Base-by-base conservation (phyloP, 2,329 filamentous ascomycete genomes). In the Colletotrichum kahawae region DNA sequence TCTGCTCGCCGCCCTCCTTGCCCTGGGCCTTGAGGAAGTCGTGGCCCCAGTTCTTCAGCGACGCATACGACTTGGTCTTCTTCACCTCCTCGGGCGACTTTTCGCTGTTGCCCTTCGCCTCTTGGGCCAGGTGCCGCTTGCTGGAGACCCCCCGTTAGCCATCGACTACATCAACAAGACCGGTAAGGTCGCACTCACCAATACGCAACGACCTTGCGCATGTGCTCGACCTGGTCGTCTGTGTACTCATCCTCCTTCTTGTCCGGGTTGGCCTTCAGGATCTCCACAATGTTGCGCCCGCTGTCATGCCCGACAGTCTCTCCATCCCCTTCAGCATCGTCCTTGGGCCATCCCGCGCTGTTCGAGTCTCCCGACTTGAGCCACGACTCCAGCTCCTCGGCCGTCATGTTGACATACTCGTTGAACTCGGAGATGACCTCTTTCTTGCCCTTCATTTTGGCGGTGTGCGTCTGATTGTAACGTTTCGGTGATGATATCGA, bases 121-220 rank as follows among this genome's bases (percentile, higher is more conserved):
- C 92, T 78, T 93, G 92, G 0, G 92, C 92, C 0, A 94, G 83
- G 83, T 93, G 92, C 6, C 92, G 86, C 80, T 93, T 94, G 80
- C 84, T 86, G 24, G 24, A 9, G 36, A 27, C 5, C 31, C 9
- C 7, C 34, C 10, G 27, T 48, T 27, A 21, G 31, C 57, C 4
- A 2, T n/a, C 4, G 0, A 24, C 16, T 21, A 33, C 31, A 36
- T 1, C 4, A 6, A 27, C 38, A 24, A 21, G 3, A 34, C 31
- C 4, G 21, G 7, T 36, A 34, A 18, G 4, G 4, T 7, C 10
- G 6, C 14, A 76, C 83, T 56, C 77, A 86, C 84, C 90, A 92
- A 77, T 93, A 93, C 1, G 91, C 86, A 1, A 92, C 91, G 0
- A 93, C 92, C 77, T 88, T 89, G 64, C 91, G 86, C 90, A 92